Evolutionary conservation across 2,329 filamentous ascomycete species (phyloP).

Genomic region (Pseudomassariella vexata): DNA sequence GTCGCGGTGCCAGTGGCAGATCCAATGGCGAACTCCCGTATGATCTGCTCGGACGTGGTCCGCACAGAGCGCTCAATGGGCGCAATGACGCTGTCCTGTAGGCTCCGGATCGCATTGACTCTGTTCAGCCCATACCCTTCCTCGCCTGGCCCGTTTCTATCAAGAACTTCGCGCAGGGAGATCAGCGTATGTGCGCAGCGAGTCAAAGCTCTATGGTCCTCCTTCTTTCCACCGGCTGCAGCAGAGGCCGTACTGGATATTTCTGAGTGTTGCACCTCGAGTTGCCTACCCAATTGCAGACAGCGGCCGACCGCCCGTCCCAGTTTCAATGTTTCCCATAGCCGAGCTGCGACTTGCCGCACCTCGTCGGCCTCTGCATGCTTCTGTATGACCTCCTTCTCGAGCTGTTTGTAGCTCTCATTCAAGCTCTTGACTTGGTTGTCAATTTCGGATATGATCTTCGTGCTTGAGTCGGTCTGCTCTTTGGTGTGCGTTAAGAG

Average conservation of each 20-base stretch:
- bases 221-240: conserved; percentile 39
- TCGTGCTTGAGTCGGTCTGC: conserved; percentile 66
- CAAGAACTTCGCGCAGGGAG: conserved; percentile 67
- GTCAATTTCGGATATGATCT: conserved; percentile 71
- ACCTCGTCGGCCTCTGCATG: conserved; percentile 84
- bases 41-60: conserved; percentile 67
- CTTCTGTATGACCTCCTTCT: conserved; percentile 79
- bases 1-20: conserved; percentile 42
- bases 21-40: conserved; percentile 78
- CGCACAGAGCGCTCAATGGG: conserved; percentile 72
- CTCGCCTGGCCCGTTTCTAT: conserved; percentile 60
- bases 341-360: conserved; percentile 65
- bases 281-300: conserved; percentile 74
- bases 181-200: conserved; percentile 76
- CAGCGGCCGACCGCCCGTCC: conserved; percentile 72
- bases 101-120: conserved; percentile 64
- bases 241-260: conserved; percentile 38
- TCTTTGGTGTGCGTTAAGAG: conserved; percentile 72
- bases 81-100: conserved; percentile 63
- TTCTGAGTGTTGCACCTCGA: conserved; percentile 81
- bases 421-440: conserved; percentile 74
- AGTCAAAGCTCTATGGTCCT: conserved; percentile 76
- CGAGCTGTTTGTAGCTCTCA: conserved; percentile 77
- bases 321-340: conserved; percentile 75
- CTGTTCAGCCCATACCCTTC: conserved; percentile 73